These are phyloP conservation scores for Panicum miliaceum DNA, from an alignment of 176 grass and related monocot species.

Conservation along the genomic window DNA sequence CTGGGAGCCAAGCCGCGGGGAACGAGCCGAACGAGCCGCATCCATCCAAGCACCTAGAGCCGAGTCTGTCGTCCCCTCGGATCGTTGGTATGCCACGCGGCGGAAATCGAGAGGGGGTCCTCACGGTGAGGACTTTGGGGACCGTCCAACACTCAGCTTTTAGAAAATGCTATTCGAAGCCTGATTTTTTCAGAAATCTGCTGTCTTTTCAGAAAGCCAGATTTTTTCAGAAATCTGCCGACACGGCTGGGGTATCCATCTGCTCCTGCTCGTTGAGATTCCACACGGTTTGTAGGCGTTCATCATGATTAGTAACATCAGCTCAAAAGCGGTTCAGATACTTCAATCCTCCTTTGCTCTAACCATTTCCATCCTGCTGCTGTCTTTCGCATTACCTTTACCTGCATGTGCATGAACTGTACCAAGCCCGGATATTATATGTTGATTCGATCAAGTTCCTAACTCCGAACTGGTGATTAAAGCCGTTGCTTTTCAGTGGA, in stretches of 20 bases:
- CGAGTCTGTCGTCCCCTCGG: too few species aligned
- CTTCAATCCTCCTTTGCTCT: too few species aligned
- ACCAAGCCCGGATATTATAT: neutral
- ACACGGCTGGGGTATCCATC: neutral
- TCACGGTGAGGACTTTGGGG: too few species aligned
- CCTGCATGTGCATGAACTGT: neutral
- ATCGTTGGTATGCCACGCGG: too few species aligned
- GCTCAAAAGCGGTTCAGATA: neutral
- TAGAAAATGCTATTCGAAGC: neutral
- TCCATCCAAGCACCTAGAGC: too few species aligned
- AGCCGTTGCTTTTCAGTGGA: neutral
- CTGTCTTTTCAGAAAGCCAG: too few species aligned
- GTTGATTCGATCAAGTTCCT: neutral
- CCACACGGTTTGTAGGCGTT: neutral
- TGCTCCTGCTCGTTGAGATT: neutral
- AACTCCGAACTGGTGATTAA: constrained; percentile 7
- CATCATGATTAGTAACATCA: neutral
- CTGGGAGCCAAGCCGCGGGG: too few species aligned
- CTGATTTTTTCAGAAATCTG: neutral
- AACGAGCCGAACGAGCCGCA: too few species aligned
- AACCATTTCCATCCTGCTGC: neutral
- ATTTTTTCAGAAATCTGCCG: neutral
- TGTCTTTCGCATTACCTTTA: neutral
- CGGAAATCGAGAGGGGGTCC: too few species aligned
- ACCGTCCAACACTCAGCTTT: neutral